phyloP scores from a whole-genome alignment of 805 yeast species.

The Priceomyces carsonii region DNA sequence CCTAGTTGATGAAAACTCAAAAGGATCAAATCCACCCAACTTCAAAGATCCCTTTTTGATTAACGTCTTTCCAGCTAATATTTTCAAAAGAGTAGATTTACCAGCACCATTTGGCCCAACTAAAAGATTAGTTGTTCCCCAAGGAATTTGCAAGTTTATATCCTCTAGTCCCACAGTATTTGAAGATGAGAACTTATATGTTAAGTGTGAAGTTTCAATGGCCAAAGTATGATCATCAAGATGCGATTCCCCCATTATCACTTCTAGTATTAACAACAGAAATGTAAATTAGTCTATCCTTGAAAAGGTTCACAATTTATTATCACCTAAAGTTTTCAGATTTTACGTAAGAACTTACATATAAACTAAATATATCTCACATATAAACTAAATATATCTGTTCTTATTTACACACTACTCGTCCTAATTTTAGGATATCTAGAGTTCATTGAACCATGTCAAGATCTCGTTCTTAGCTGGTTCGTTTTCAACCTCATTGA shows the following conservation, averaged over 20 bases:
- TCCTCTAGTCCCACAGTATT: slow-evolving; percentile 67
- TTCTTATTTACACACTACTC: too few species aligned
- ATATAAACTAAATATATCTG: slow-evolving; percentile 1
- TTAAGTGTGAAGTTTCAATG: slow-evolving; percentile 61
- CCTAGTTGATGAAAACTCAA: slow-evolving; percentile 55
- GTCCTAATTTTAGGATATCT: too few species aligned
- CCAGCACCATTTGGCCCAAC: slow-evolving; percentile 98
- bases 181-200: slow-evolving; percentile 65
- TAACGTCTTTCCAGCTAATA: slow-evolving; percentile 89
- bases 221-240: slow-evolving; percentile 32
- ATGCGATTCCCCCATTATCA: slow-evolving; percentile 2
- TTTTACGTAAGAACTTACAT: too few species aligned
- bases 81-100: slow-evolving; percentile 80
- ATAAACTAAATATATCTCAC: not conserved
- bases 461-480: slow-evolving; percentile 21
- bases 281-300: too few species aligned
- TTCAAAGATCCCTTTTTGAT: slow-evolving; percentile 68
- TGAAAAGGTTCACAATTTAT: too few species aligned
- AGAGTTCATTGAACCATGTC: slow-evolving; percentile 21
- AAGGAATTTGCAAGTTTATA: slow-evolving; percentile 59
- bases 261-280: too few species aligned
- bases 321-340: too few species aligned
- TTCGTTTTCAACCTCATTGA: slow-evolving; percentile 20
- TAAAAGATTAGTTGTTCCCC: slow-evolving; percentile 73
- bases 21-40: slow-evolving; percentile 89